Evolutionary conservation across 2,329 filamentous ascomycete species (phyloP).

Genomic region (Ophiostoma triangulosporum): DNA sequence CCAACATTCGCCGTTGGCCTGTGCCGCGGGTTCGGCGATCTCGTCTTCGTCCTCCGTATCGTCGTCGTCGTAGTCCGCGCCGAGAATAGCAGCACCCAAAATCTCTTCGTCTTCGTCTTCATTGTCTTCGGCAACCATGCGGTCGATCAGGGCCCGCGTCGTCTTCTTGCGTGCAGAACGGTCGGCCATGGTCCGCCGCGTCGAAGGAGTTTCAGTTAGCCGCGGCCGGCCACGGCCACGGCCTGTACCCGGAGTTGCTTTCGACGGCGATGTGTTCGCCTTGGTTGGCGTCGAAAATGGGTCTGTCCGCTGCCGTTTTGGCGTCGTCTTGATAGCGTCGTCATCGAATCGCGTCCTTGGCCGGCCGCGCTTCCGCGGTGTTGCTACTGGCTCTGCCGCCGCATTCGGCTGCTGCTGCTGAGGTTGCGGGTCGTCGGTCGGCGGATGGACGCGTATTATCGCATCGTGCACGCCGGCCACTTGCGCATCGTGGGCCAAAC

Average conservation of each 20-base stretch:
- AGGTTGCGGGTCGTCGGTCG: not conserved
- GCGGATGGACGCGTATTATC: not conserved
- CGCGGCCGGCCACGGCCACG: conserved; percentile 12
- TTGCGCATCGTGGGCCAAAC: not conserved
- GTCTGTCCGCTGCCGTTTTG: conserved; percentile 9
- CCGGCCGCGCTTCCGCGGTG: not conserved
- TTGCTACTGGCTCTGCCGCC: not conserved
- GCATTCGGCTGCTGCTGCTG: not conserved
- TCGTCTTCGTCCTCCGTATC: conserved; percentile 19
- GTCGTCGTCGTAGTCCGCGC: conserved; percentile 31
- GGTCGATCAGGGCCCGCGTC: conserved; percentile 60
- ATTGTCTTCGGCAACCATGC: conserved; percentile 49
- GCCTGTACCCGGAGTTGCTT: conserved; percentile 19
- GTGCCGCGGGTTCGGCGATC: conserved; percentile 34
- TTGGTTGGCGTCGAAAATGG: conserved; percentile 20
- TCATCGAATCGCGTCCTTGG: not conserved
- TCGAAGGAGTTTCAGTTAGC: conserved; percentile 38
- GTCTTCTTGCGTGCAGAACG: conserved; percentile 80
- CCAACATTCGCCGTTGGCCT: conserved; percentile 17
- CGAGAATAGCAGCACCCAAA: conserved; percentile 54
- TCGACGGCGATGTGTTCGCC: conserved; percentile 20
- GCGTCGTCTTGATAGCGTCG: conserved; percentile 5
- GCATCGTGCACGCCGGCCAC: not conserved
- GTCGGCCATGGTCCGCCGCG: conserved; percentile 56
- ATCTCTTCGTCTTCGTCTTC: conserved; percentile 61